Evolutionary conservation across 495 filamentous ascomycete genomes (phyloP).

Genomic region (Pyronema omphalodes): DNA sequence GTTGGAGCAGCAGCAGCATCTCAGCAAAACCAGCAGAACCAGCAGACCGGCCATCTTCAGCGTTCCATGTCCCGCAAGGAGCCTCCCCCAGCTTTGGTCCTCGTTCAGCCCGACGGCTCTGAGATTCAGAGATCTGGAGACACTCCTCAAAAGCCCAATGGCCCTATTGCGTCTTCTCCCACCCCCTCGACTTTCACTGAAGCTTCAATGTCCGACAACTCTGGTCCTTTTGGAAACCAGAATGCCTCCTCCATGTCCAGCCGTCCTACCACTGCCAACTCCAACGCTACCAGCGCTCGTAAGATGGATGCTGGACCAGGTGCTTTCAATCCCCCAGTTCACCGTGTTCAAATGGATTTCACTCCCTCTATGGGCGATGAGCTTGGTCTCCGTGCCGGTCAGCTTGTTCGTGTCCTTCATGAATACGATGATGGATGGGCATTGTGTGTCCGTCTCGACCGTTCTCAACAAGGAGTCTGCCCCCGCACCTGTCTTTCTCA

Average conservation of each 20-base stretch:
- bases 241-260: conserved; percentile 28
- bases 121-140: not conserved
- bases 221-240: conserved; percentile 10
- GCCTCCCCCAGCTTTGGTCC: conserved; percentile 18
- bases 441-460: conserved; percentile 78
- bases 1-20: not conserved
- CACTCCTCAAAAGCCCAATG: conserved; percentile 10
- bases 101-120: not conserved
- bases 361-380: conserved; percentile 85
- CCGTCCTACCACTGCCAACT: conserved; percentile 9
- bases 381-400: conserved; percentile 55
- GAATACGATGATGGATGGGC: conserved; percentile 99
- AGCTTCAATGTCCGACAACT: conserved; percentile 25
- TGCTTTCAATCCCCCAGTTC: conserved; percentile 41
- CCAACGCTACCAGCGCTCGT: conserved; percentile 25
- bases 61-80: conserved; percentile 21
- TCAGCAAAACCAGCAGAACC: not conserved
- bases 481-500: conserved; percentile 87
- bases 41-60: not conserved
- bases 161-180: conserved; percentile 15
- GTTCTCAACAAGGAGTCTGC: conserved; percentile 77
- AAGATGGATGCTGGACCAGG: conserved; percentile 31
- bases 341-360: conserved; percentile 92
- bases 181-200: conserved; percentile 27
- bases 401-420: conserved; percentile 72